Evolutionary conservation across 768 basidiomycete species (phyloP).

Genomic region (Phylloporus arenicola): DNA sequence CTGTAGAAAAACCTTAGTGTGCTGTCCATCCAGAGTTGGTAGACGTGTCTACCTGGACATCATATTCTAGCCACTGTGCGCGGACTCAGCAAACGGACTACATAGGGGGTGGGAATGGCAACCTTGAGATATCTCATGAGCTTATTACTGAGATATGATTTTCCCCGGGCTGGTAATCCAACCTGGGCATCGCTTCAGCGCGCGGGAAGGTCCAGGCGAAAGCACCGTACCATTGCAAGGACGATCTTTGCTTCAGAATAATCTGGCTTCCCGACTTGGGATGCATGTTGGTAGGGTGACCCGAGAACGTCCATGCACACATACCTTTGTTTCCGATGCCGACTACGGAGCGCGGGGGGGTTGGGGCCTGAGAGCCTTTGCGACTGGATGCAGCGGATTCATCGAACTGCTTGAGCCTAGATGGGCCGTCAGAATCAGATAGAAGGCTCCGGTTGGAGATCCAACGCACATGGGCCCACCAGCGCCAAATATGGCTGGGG

Average conservation of each 20-base stretch:
- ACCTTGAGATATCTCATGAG: conserved; percentile 94
- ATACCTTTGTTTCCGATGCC: conserved; percentile 87
- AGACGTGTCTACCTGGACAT: conserved; percentile 66
- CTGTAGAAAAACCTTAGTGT: conserved; percentile 33
- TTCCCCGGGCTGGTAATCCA: conserved; percentile 95
- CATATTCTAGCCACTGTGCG: conserved; percentile 94
- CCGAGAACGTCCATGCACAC: background rate
- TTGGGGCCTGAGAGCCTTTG: conserved; percentile 65
- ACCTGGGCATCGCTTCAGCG: conserved; percentile 46
- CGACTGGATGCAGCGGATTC: conserved; percentile 66
- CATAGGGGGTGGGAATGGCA: conserved; percentile 17
- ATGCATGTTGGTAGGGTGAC: background rate
- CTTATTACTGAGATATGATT: conserved; percentile 98
- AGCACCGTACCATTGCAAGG: conserved; percentile 75
- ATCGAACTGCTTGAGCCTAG: conserved; percentile 76
- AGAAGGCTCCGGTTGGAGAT: background rate
- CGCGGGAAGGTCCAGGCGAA: background rate
- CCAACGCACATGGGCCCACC: conserved; percentile 64
- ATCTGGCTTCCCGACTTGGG: conserved; percentile 87
- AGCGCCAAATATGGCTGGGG: conserved; percentile 63
- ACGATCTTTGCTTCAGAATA: conserved; percentile 99
- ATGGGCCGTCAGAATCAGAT: background rate
- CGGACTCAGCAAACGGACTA: conserved; percentile 7
- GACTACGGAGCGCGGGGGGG: conserved; percentile 77
- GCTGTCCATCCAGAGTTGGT: background rate